These are phyloP conservation scores for Amauroascus niger DNA, from an alignment of 2,329 filamentous ascomycete genomes.

Conservation along the genomic window DNA sequence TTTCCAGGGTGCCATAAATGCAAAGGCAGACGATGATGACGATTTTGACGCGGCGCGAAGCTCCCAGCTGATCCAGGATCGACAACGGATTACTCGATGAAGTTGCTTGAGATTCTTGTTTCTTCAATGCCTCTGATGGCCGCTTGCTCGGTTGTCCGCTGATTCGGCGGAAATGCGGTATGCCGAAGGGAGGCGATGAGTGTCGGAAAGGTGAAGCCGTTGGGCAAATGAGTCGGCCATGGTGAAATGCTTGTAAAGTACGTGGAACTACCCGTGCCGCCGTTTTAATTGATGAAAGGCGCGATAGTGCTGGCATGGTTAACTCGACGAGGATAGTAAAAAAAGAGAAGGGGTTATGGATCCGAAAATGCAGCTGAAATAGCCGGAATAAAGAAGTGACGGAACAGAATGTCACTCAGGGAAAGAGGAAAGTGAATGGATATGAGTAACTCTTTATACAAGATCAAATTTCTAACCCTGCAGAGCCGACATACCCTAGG, in stretches of 20 bases:
- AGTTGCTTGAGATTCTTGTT: neutral
- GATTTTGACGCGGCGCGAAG: conserved; percentile 5
- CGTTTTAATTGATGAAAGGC: neutral
- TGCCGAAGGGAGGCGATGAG: neutral
- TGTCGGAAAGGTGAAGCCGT: neutral
- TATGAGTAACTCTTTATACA: too few relatives aligned
- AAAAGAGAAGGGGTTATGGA: neutral
- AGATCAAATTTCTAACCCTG: too few relatives aligned
- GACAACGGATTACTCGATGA: neutral
- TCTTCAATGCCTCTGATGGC: neutral
- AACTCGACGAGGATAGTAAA: neutral
- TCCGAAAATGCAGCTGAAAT: too few relatives aligned
- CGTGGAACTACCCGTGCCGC: neutral
- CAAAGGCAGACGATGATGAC: conserved; percentile 1
- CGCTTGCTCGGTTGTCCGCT: neutral
- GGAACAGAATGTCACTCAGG: too few relatives aligned
- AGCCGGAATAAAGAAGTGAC: too few relatives aligned
- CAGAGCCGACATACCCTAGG: too few relatives aligned
- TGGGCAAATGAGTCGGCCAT: neutral
- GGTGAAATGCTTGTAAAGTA: neutral
- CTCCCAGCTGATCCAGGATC: conserved; percentile 5
- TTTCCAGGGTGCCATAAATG: conserved; percentile 7
- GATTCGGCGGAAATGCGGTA: neutral
- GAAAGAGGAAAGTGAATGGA: too few relatives aligned
- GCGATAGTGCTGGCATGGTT: neutral